Conservation (phyloP, 768 basidiomycete genomes). For the Terana coerulea region DNA sequence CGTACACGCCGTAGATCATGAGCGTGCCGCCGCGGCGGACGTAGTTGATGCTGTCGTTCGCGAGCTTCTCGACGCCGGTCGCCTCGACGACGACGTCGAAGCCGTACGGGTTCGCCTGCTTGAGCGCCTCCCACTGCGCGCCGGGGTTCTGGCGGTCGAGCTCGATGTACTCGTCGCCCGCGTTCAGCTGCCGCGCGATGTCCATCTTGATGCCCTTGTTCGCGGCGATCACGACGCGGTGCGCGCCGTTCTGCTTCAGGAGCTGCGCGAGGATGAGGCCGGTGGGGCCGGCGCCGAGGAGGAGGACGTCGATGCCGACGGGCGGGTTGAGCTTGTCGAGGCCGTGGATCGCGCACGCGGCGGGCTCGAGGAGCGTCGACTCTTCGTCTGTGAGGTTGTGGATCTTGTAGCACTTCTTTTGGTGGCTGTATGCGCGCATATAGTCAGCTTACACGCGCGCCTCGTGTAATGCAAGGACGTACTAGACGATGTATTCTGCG, state of each 20-base stretch:
- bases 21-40: conserved; percentile 84
- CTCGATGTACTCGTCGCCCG: conserved; percentile 83
- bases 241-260: conserved; percentile 82
- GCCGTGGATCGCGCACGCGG: conserved; percentile 89
- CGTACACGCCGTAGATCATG: conserved; percentile 91
- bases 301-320: conserved; percentile 79
- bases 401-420: conserved; percentile 83
- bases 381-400: conserved; percentile 86
- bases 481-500: conserved; percentile 87
- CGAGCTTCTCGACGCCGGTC: conserved; percentile 83
- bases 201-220: conserved; percentile 92
- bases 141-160: conserved; percentile 73
- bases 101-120: conserved; percentile 79
- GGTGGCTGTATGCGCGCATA: conserved; percentile 27
- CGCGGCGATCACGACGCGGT: conserved; percentile 76
- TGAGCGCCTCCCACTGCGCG: conserved; percentile 77
- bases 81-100: conserved; percentile 86
- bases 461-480: conserved; percentile 28
- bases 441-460: background rate
- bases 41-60: conserved; percentile 85
- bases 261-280: conserved; percentile 89
- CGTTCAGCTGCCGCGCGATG: conserved; percentile 73
- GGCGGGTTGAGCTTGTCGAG: conserved; percentile 82
- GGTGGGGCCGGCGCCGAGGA: conserved; percentile 89
- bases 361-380: conserved; percentile 84